Base-by-base conservation (phyloP, 148 eudicot species). In the Gaultheria prostrata region DNA sequence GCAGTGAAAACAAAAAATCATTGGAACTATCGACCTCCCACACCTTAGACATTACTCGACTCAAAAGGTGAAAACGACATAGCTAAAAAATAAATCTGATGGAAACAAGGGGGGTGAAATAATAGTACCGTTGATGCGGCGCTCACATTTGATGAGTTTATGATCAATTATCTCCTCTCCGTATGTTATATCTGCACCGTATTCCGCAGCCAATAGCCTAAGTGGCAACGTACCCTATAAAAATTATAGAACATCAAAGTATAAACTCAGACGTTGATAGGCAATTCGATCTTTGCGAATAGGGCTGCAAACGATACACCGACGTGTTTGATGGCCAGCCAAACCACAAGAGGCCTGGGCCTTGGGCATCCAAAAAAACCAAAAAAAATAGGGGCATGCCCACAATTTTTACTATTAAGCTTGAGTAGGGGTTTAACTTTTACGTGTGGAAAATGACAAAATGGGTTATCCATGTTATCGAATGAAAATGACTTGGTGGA, bases 161-260 rank as follows among this genome's bases (percentile, higher is more conserved):
- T 95, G 98, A 82, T 95, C 98, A 48, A 95, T 93, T 77, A 95
- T 95, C 87, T 95, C 98, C 89, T 95, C 98, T 18, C 94, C 95
- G 9, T 94, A 95, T 4, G 96, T 94, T 81, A 95, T 92, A 71
- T 94, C 94, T 0, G 98, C 98, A 54, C 98, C 98, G 57, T 92
- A 94, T 33, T 94, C 87, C 73, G 98, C 98, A 57, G 98, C 89
- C 46, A 95, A 79, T 78, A 92, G 73, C 89, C 98, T 90, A 45
- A 95, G 84, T n/a, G 98, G 98, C 86, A 95, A 83, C 15, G 98
- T 95, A 21, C 98, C 98, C 98, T 95, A 82, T 26, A 49, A 20
- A 49, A 79, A 61, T 39, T 39, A 39, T 39, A 39, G 6, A 39
- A 39, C 43, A 39, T 39, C 43, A 39, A 39, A 39, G 0, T 39